phyloP scores from a whole-genome alignment of 257 asterid genomes.

The Solanum pennellii region DNA sequence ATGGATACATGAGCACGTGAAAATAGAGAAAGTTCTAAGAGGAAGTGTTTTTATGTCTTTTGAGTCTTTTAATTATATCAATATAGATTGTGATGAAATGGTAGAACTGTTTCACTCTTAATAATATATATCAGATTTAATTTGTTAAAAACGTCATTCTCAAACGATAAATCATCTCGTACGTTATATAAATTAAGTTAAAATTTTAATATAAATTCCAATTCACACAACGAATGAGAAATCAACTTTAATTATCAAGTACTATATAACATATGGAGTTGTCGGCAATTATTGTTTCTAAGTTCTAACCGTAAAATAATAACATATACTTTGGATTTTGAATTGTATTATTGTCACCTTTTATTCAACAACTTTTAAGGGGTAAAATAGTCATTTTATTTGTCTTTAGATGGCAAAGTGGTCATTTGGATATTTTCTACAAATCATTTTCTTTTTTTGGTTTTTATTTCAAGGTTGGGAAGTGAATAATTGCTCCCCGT shows the following conservation, averaged over 20 bases:
- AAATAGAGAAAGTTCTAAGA: neutral
- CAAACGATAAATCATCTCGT: accelerated
- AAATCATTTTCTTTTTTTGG: neutral
- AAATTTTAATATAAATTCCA: too few species aligned
- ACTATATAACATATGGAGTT: neutral
- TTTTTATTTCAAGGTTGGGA: neutral
- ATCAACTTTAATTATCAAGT: neutral
- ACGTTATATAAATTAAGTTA: too few species aligned
- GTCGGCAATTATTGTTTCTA: neutral
- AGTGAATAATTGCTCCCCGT: neutral
- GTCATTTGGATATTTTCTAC: neutral
- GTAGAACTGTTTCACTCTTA: accelerated
- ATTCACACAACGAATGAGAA: too few species aligned
- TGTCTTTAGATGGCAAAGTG: neutral
- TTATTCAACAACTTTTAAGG: neutral
- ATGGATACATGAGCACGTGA: neutral
- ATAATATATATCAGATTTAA: too few species aligned
- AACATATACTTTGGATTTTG: neutral
- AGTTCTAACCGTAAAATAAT: neutral
- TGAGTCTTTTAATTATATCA: neutral
- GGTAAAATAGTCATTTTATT: neutral
- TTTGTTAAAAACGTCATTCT: accelerated
- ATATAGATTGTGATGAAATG: too few species aligned
- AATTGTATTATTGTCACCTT: neutral
- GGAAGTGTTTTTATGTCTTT: neutral